Evolutionary conservation across 768 basidiomycete species (phyloP), one percentile per base, ranked within the genome.

Genomic region (Gymnopilus dilepis): DNA sequence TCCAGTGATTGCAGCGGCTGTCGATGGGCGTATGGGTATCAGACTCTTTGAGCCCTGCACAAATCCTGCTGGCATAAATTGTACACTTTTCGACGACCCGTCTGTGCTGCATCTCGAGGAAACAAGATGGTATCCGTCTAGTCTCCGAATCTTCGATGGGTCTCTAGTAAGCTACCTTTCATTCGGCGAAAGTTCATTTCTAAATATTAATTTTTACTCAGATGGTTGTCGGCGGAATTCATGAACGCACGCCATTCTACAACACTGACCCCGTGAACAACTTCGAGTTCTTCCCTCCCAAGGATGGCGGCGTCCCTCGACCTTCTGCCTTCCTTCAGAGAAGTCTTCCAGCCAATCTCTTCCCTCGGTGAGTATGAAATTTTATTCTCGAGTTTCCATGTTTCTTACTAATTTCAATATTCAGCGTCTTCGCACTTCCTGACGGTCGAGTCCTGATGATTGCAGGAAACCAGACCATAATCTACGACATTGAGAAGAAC

Each of bases 221-320:
- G 72, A 73, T 74, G 68, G 62, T 73, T 22, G 63, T 73, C 12
- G 72, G 72, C 28, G 72, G 72, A 8, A 69, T 73, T 11, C 72
- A 73, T 37, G 68, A 73, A 26, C 62, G 51, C 19, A 71, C 61
- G 7, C 86, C 86, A 3, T 90, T 87, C 80, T 87, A 88, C 70
- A 88, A 89, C 67, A 85, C 82, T 28, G 80, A 77, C 54, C 86
- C 86, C 4, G 82, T 84, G 53, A 87, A 73, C 55, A 71, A 65
- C 51, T 72, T 76, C 52, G 78, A 79, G 60, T 80, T 78, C 53
- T 78, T 72, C 69, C 78, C 78, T 4, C 69, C 75, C 5, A 80
- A 80, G 56, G 77, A 78, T 56, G 72, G 74, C 19, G 77, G 76
- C 59, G 58, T 72, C 15, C 73, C 71, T 24, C 69, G 68, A 17